Evolutionary conservation across 148 eudicot species (phyloP).

Genomic region (Bassia scoparia): DNA sequence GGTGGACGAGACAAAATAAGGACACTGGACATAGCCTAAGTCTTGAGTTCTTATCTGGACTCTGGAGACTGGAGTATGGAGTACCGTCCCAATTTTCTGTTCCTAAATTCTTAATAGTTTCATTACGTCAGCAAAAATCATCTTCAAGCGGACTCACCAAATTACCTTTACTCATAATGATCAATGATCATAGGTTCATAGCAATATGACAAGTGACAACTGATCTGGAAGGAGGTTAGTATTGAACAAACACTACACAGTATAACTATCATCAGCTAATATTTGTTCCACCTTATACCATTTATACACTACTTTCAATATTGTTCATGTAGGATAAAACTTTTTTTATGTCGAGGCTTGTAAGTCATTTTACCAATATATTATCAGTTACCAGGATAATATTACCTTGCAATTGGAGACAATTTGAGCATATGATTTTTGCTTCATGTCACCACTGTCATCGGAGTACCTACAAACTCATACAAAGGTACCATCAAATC

Average conservation of each 20-base stretch:
- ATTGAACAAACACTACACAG: too few species aligned
- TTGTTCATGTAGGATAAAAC: not conserved
- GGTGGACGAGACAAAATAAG: not conserved
- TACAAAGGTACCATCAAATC: conserved; percentile 10
- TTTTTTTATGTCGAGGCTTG: not conserved
- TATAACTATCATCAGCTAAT: not conserved
- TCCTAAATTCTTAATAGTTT: not conserved
- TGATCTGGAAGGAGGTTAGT: not conserved
- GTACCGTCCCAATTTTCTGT: not conserved
- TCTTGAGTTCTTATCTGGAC: not conserved
- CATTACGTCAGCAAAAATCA: not conserved
- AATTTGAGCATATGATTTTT: conserved; percentile 92
- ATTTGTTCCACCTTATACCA: not conserved
- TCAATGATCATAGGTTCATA: not conserved
- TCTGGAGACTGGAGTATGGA: not conserved
- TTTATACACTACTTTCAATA: not conserved
- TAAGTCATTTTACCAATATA: too few species aligned
- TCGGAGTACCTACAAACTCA: conserved; percentile 61
- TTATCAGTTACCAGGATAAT: not conserved
- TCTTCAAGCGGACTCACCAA: not conserved
- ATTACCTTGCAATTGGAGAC: conserved; percentile 97
- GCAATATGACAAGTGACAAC: not conserved
- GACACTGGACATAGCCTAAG: not conserved
- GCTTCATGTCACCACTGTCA: conserved; percentile 64
- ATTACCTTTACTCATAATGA: not conserved